phyloP scores from a whole-genome alignment of 306 rosid genomes.

The Prunus salicina region DNA sequence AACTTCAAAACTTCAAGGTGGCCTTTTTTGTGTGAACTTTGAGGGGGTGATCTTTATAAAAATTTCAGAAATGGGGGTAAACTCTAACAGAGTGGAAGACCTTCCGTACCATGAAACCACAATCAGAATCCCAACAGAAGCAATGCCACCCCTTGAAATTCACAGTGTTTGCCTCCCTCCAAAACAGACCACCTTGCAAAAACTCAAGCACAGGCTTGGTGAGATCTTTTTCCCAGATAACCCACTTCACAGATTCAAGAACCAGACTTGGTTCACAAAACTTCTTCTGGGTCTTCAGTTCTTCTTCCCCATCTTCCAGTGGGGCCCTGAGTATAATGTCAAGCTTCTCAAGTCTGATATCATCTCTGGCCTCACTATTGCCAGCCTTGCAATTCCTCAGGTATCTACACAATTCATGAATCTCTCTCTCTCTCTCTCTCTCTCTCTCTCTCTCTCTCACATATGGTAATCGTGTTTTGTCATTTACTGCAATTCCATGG shows the following conservation, averaged over 20 bases:
- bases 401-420: constrained; percentile 22
- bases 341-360: constrained; percentile 61
- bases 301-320: constrained; percentile 79
- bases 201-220: constrained; percentile 58
- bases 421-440: neutral
- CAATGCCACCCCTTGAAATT: constrained; percentile 46
- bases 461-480: too few relatives aligned
- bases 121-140: constrained; percentile 41
- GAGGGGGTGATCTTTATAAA: neutral
- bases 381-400: constrained; percentile 97
- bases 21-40: neutral
- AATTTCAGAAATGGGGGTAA: constrained; percentile 47
- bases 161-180: constrained; percentile 74
- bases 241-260: constrained; percentile 68
- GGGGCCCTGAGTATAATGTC: constrained; percentile 65
- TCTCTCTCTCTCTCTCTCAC: neutral
- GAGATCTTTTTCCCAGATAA: constrained; percentile 93
- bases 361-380: constrained; percentile 94
- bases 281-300: constrained; percentile 61
- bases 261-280: constrained; percentile 50
- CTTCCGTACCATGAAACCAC: constrained; percentile 37
- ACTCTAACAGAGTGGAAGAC: constrained; percentile 67
- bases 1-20: neutral
- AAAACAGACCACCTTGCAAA: constrained; percentile 50
- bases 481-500: too few relatives aligned